Evolutionary conservation across 2,329 filamentous ascomycete genomes (phyloP).

Genomic region (Colletotrichum sublineola): DNA sequence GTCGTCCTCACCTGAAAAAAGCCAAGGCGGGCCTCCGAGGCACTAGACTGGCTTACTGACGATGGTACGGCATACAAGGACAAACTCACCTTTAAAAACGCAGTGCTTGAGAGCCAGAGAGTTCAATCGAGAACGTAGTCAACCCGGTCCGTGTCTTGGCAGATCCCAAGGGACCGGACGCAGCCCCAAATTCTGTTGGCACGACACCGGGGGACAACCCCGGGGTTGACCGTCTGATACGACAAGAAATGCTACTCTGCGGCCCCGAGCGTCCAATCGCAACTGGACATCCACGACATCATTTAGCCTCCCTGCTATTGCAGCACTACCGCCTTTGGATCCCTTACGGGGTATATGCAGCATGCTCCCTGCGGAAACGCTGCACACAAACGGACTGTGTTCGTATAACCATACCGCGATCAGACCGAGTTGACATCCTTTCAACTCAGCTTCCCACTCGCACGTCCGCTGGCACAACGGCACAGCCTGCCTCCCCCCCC

Average conservation of each 20-base stretch:
- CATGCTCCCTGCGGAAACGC: conserved; percentile 1
- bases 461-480: conserved; percentile 12
- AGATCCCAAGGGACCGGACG: conserved; percentile 6
- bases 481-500: not conserved
- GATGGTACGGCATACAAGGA: not conserved
- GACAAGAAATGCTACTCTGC: conserved; percentile 4
- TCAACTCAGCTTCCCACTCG: not conserved
- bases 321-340: conserved; percentile 2
- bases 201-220: not conserved
- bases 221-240: not conserved
- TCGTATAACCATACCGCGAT: conserved; percentile 20
- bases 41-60: not conserved
- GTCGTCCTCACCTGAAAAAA: no score
- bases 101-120: not conserved
- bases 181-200: conserved; percentile 5
- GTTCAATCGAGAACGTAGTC: not conserved
- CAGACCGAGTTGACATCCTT: conserved; percentile 7
- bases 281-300: conserved; percentile 24
- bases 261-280: conserved; percentile 29
- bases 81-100: not conserved
- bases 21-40: not conserved
- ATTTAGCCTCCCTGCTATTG: not conserved
- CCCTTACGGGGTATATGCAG: conserved; percentile 20
- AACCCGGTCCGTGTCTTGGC: conserved; percentile 4
- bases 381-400: conserved; percentile 21